phyloP scores from a whole-genome alignment of 129 eudicot genomes.

The Lactuca saligna region DNA sequence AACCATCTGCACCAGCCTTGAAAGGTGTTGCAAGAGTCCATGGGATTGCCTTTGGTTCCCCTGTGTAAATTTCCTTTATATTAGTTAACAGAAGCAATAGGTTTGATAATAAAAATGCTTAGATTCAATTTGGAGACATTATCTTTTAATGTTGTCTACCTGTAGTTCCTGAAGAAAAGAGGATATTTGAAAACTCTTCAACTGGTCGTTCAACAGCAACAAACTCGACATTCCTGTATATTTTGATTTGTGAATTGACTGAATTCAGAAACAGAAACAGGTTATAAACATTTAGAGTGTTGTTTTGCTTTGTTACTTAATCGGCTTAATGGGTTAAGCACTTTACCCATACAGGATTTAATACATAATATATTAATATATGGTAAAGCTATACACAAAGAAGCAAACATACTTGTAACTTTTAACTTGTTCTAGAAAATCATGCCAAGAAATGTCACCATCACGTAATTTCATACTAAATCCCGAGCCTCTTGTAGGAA shows the following conservation, averaged over 20 bases:
- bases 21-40: slow-evolving; percentile 87
- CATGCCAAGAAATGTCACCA: slow-evolving; percentile 83
- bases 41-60: slow-evolving; percentile 96
- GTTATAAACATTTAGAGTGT: too few relatives aligned
- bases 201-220: slow-evolving; percentile 65
- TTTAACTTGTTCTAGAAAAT: slow-evolving; percentile 58
- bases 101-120: not conserved
- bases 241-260: not conserved
- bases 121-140: not conserved
- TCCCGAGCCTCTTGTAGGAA: slow-evolving; percentile 54
- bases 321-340: too few relatives aligned
- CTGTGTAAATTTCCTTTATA: slow-evolving; percentile 31
- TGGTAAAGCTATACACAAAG: not conserved
- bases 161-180: slow-evolving; percentile 98
- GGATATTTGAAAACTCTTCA: slow-evolving; percentile 78
- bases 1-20: slow-evolving; percentile 92
- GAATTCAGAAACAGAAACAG: slow-evolving; percentile 12
- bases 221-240: slow-evolving; percentile 71
- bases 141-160: slow-evolving; percentile 38
- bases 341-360: too few relatives aligned
- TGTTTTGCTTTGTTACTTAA: too few relatives aligned
- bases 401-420: slow-evolving; percentile 50
- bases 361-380: too few relatives aligned
- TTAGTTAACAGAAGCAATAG: not conserved
- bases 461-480: slow-evolving; percentile 62